Evolutionary conservation across 2,329 filamentous ascomycete species (phyloP), one percentile per base, ranked within the genome.

Genomic region (Ophiosphaerella herpotricha): DNA sequence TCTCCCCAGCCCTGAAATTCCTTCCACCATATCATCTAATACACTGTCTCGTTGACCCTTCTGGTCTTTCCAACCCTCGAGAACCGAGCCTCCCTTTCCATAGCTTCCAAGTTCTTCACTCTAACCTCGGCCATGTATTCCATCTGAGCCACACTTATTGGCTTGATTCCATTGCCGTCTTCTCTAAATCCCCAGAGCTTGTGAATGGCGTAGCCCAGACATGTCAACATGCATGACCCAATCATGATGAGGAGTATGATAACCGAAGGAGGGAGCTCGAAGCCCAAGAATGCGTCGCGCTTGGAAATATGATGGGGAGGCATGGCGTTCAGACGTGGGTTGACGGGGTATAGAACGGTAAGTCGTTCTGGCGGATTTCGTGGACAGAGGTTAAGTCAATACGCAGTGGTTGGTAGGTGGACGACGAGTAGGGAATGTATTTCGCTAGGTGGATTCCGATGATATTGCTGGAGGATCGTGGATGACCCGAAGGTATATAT

Each of bases 101-200:
- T 23, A 0, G n/a, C 29, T 1, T 55, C 40, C 43, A 60, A 44
- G 32, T 63, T 64, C 38, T 55, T 39, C 0, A 48, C 33, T 26
- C 57, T 39, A 11, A 66, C 61, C 33, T 60, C 60, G 3, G 58
- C 50, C 63, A 66, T 66, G 24, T 66, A 66, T 12, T 55, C 49
- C 14, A 50, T 50, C 35, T 66, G 63, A n/a, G 53, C 58, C 4
- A 16, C 35, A 1, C 45, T 49, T 13, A 50, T 37, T 0, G 46
- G 51, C 42, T 54, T 60, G 39, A 63, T 37, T 1, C 42, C 45
- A 14, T 60, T 57, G 3, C 21, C 39, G 14, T 52, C 44, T 7
- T 29, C 4, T 12, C 24, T 35, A 36, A 63, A 59, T 8, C 58
- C 60, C 37, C 57, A 62, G 12, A 50, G 48, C 7, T 47, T 46